Evolutionary conservation across 73 alveolate genomes (phyloP), one percentile per base, ranked within the genome.

Genomic region (Paramecium sexaurelia): DNA sequence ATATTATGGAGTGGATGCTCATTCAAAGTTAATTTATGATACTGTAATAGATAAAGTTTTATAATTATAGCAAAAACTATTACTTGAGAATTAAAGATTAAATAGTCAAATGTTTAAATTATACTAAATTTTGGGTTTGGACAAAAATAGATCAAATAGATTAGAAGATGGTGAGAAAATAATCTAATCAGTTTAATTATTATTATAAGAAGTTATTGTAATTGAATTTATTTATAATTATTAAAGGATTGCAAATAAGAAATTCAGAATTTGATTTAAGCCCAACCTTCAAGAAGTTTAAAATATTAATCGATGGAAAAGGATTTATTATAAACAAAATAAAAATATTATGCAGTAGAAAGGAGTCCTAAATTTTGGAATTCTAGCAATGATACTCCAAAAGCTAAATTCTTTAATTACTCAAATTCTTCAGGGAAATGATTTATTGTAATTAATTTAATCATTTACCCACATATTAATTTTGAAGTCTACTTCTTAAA

Each of bases 211-310:
- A 33, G 17, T 78, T 7, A 78, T 78, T 78, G 90, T 78, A 78
- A 6, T 29, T 3, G 6, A 22, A 4, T 7, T 35, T 15, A 41
- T 22, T 75, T 43, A 39, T n/a, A n/a, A n/a, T 78, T 9, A 29
- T 19, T 40, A 5, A 36, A 78, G 90, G 90, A 78, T 78, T 78
- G 90, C 41, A 78, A 78, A 27, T 78, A 78, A 32, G 90, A 78
- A 24, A 78, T 78, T 22, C 51, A 78, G 29, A 29, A 78, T 22
- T 29, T 32, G 73, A 78, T 29, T 43, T 13, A 78, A 43, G 90
- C 43, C 2, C 10, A 78, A 15, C 61, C 43, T 17, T n/a, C 51
- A 22, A 37, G 55, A 78, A 41, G 32, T 20, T 7, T 78, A 17
- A 78, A 78, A 7, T 78, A 41, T 11, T 17, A 78, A 24, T 29